Percentiles rank a stretch among this genome's conserved stretches.
Conservation (phyloP, 176 grass and related monocot species). For the Typha latifolia region DNA sequence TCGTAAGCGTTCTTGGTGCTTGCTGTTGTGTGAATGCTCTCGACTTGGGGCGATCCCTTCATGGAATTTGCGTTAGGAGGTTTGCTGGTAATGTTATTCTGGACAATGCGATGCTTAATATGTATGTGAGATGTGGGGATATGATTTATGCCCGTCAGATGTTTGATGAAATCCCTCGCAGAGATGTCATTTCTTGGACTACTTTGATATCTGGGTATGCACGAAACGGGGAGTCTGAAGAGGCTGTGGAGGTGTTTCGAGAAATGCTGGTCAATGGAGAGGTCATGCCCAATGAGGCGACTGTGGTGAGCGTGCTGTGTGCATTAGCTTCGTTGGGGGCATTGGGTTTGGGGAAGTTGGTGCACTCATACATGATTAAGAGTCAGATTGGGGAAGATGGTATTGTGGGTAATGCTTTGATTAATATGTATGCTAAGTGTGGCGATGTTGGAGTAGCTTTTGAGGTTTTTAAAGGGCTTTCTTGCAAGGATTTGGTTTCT, state of each 20-base stretch:
- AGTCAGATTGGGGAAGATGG: conserved; percentile 10
- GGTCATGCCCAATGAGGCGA: conserved; percentile 27
- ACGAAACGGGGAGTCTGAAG: conserved; percentile 14
- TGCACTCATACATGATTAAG: conserved; percentile 31
- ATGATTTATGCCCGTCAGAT: conserved; percentile 17
- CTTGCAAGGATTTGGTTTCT: conserved; percentile 35
- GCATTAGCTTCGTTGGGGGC: conserved; percentile 20
- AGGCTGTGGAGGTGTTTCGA: conserved; percentile 29
- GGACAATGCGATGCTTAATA: conserved; percentile 34
- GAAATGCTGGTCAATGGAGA: conserved; percentile 11
- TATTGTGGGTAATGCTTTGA: conserved; percentile 36
- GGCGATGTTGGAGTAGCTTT: conserved; percentile 31
- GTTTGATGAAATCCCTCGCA: conserved; percentile 42
- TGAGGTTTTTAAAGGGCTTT: conserved; percentile 27
- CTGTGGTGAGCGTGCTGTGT: conserved; percentile 33
- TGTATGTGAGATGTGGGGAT: conserved; percentile 35
- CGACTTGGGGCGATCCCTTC: conserved; percentile 14
- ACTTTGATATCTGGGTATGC: conserved; percentile 39
- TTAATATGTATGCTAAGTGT: conserved; percentile 44
- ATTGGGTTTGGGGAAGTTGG: conserved; percentile 13
- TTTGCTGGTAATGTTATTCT: conserved; percentile 32
- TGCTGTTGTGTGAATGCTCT: conserved; percentile 33
- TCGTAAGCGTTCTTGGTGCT: conserved; percentile 43
- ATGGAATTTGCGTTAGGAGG: conserved; percentile 34
- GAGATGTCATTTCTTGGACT: conserved; percentile 41